phyloP scores from a whole-genome alignment of 371 early-diverging fungal species.

The Sporodiniella umbellata region DNA sequence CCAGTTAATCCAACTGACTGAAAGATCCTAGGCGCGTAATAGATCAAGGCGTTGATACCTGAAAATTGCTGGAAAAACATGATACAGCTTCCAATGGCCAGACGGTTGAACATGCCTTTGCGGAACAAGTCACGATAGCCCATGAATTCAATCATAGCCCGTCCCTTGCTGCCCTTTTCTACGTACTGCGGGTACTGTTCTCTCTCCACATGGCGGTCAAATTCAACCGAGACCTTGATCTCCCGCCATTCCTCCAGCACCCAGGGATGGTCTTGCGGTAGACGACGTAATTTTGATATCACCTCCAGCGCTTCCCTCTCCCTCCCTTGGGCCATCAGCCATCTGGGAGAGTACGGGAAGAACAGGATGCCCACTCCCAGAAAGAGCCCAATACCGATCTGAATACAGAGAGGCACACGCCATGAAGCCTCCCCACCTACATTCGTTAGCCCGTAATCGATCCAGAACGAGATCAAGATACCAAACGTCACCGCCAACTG shows the following conservation, averaged over 20 bases:
- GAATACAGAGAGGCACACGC: conserved; percentile 82
- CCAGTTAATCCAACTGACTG: conserved; percentile 60
- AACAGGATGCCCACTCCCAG: conserved; percentile 67
- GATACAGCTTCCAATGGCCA: conserved; percentile 62
- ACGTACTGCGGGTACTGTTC: conserved; percentile 30
- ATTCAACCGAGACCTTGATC: conserved; percentile 66
- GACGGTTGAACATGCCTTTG: conserved; percentile 56
- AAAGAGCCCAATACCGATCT: conserved; percentile 71
- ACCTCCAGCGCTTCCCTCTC: conserved; percentile 68
- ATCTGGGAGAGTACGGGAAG: conserved; percentile 92
- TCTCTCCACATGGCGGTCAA: conserved; percentile 60
- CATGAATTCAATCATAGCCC: conserved; percentile 40
- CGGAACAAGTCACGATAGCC: conserved; percentile 70
- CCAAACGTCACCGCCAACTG: conserved; percentile 84
- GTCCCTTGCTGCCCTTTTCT: conserved; percentile 16
- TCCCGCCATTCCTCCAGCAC: conserved; percentile 73
- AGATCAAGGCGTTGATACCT: conserved; percentile 74
- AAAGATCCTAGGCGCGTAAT: conserved; percentile 73
- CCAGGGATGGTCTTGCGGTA: conserved; percentile 44
- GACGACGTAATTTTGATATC: conserved; percentile 70
- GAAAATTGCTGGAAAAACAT: conserved; percentile 74
- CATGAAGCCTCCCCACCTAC: conserved; percentile 59
- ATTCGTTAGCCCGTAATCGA: conserved; percentile 59
- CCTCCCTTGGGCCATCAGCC: conserved; percentile 68
- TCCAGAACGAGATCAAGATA: conserved; percentile 73